Base-by-base conservation (phyloP, 257 asterid species). In the Scutellaria minor region DNA sequence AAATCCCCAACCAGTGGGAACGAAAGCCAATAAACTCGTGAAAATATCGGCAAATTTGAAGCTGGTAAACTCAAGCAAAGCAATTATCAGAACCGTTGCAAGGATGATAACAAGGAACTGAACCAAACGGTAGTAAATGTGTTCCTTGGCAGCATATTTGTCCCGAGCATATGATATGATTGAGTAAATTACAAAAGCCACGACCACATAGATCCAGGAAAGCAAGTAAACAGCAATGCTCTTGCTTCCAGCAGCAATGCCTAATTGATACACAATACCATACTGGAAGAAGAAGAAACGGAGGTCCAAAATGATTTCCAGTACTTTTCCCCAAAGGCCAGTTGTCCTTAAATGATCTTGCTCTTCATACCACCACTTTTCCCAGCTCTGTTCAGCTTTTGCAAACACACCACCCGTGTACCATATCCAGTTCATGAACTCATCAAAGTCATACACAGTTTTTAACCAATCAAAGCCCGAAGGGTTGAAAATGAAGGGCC, bases 361-460 rank as follows among this genome's bases (percentile, higher is more conserved):
- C 85, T 95, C 99, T 84, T 95, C 99, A 6, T 87, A 76, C 99
- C 99, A 95, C 99, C 99, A 95, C 78, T 87, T 80, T 84, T 95
- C 96, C 98, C 99, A 95, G 89, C 99, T 91, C 83, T 91, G 98
- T 70, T 95, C 98, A 41, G 97, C 12, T 81, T 90, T 95, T 7
- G 93, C 84, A 83, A 95, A 95, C 71, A 95, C 99, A 39, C 97
- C 89, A 74, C 99, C 99, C 52, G 70, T 81, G 82, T 78, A 95
- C 99, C 99, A 95, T 76, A 95, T 86, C 99, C 98, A 95, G 76
- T 70, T 85, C 97, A 95, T 87, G 78, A 92, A 95, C 39, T 92
- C 99, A 76, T 90, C 99, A 75, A 92, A 95, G 81, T 95, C 99
- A 37, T 94, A 88, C 15, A 94, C 99, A 31, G 97, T 86, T 78